These are phyloP conservation scores for Aspergillus udagawae DNA, from an alignment of 2,329 filamentous ascomycete genomes.

Conservation along the genomic window DNA sequence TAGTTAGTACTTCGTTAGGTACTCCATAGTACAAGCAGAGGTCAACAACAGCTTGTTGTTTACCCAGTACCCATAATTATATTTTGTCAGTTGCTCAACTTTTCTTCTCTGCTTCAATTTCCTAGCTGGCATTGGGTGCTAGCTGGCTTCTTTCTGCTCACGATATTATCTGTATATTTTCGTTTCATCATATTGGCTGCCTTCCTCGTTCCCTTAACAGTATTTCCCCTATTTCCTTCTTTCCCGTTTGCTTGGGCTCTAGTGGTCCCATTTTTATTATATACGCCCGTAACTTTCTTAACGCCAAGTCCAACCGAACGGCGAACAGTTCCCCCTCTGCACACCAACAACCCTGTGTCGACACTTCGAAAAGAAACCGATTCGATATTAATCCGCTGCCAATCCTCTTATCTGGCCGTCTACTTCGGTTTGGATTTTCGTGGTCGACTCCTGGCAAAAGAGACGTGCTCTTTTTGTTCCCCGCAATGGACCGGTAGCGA, in stretches of 20 bases:
- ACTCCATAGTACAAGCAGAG: background rate
- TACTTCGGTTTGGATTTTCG: background rate
- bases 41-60: conserved; percentile 12
- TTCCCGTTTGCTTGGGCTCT: background rate
- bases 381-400: background rate
- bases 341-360: conserved; percentile 1
- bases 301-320: conserved; percentile 17
- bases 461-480: conserved; percentile 18
- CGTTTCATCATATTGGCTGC: background rate
- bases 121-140: background rate
- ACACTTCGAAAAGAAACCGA: conserved; percentile 1
- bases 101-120: conserved; percentile 13
- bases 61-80: conserved; percentile 9
- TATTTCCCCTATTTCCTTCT: conserved; percentile 8
- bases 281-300: conserved; percentile 16
- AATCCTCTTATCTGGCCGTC: background rate
- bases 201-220: background rate
- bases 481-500: conserved; percentile 40
- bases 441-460: conserved; percentile 10
- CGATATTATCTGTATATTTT: background rate
- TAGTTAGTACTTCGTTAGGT: background rate
- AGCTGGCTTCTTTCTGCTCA: background rate
- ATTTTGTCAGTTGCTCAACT: conserved; percentile 4
- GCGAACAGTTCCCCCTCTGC: conserved; percentile 15
- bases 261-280: conserved; percentile 7